phyloP scores from a whole-genome alignment of 495 filamentous ascomycete species.

The Pyrenopolyporus hunteri region DNA sequence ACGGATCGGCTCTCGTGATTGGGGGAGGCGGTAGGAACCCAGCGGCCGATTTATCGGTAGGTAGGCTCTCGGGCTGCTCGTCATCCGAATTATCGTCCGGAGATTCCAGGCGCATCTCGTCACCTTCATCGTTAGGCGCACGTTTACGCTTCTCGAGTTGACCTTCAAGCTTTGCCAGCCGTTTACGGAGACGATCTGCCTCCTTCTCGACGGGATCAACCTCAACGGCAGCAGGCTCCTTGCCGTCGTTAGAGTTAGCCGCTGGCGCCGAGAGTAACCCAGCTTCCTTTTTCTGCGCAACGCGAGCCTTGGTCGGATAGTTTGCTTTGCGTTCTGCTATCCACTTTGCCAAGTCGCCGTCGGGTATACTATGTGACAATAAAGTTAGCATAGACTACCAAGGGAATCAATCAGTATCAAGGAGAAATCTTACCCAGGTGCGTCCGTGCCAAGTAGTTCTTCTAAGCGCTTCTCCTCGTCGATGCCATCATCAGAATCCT shows the following conservation, averaged over 20 bases:
- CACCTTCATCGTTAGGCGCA: conserved; percentile 61
- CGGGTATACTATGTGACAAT: conserved; percentile 60
- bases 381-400: conserved; percentile 17
- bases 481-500: conserved; percentile 73
- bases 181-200: conserved; percentile 56
- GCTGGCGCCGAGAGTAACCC: conserved; percentile 9
- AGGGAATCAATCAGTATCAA: conserved; percentile 11
- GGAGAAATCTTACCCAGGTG: conserved; percentile 50
- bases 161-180: conserved; percentile 58
- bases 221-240: conserved; percentile 24
- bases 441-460: conserved; percentile 60
- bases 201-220: conserved; percentile 53
- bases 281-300: conserved; percentile 55
- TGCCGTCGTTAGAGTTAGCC: conserved; percentile 36
- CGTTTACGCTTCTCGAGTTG: conserved; percentile 62
- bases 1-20: conserved; percentile 55
- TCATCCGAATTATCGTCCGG: conserved; percentile 51
- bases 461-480: conserved; percentile 76
- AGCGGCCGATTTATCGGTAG: conserved; percentile 37
- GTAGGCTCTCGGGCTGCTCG: conserved; percentile 56
- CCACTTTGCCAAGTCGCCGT: conserved; percentile 70
- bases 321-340: conserved; percentile 78
- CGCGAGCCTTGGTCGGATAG: conserved; percentile 75
- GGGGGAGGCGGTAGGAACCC: conserved; percentile 48
- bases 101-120: conserved; percentile 57